Base-by-base conservation (phyloP, 2,329 filamentous ascomycete species). In the Colletotrichum sp. region DNA sequence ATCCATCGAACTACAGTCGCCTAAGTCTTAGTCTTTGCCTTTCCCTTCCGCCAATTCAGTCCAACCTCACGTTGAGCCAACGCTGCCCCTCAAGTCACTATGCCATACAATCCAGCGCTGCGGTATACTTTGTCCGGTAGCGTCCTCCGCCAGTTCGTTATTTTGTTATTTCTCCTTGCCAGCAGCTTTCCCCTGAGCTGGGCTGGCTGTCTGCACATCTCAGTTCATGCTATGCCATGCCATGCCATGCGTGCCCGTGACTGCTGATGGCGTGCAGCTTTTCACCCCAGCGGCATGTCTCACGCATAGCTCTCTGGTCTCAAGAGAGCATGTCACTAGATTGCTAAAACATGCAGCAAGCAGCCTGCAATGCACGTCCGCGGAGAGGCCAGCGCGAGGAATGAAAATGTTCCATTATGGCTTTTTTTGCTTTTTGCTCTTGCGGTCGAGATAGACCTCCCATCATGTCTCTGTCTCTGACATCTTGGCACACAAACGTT, bases 361-460 rank as follows among this genome's bases (percentile, higher is more conserved):
- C n/a, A 34, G 63, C n/a, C 66, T 64, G 70, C 52, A 62, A 63
- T 63, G 62, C 70, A 68, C 39, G 55, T 15, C 63, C n/a, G n/a
- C n/a, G n/a, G n/a, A n/a, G n/a, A n/a, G n/a, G n/a, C n/a, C 21
- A 4, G 1, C 36, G 10, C 12, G 26, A 18, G 15, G 26, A 26
- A 59, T 30, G 30, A 34, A 18, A 36, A 24, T 12, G 59, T 15
- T 21, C n/a, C 32, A 8, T 24, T 62, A 7, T 34, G 55, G 5
- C 1, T 36, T 26, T 10, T 18, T n/a, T 36, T 39, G 7, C 57
- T 66, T 52, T 10, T 69, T 76, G 64, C 64, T 63, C 57, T 36
- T 74, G 44, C 59, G 39, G 65, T 73, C 34, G 34, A 73, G 70
- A 60, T 69, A 69, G 68, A 68, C 65, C 59, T 60, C n/a, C 39